A percentile compares a stretch with the other conserved stretches of the same genome.
Evolutionary conservation across 768 basidiomycete species (phyloP).

Genomic region (Lactarius hatsudake): DNA sequence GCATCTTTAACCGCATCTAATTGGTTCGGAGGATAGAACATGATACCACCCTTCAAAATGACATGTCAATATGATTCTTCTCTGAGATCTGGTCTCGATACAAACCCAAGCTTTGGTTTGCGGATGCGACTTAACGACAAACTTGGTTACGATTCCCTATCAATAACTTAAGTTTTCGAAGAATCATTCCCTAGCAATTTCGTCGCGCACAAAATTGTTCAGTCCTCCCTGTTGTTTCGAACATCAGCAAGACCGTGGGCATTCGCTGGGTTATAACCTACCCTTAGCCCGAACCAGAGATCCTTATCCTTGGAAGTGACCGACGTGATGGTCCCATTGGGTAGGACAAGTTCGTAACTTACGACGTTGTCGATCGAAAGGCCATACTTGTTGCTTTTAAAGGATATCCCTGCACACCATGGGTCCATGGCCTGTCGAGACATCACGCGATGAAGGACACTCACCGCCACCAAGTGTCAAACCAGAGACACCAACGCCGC

Average conservation of each 20-base stretch:
- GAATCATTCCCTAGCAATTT: neutral
- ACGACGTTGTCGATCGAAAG: constrained; percentile 37
- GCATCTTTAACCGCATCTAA: neutral
- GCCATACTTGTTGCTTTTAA: constrained; percentile 34
- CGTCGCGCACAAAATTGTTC: neutral
- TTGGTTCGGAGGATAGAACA: neutral
- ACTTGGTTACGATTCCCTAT: constrained; percentile 18
- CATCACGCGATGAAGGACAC: too few relatives aligned
- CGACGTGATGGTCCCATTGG: constrained; percentile 28
- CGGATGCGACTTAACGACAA: constrained; percentile 27
- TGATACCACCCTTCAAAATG: neutral
- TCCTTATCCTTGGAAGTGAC: neutral
- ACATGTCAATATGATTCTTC: neutral
- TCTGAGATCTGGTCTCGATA: neutral
- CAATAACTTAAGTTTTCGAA: neutral
- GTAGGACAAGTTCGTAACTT: constrained; percentile 31
- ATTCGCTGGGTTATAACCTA: neutral
- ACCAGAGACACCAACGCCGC: constrained; percentile 28
- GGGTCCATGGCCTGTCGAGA: too few relatives aligned
- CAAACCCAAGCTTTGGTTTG: constrained; percentile 31
- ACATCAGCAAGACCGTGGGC: neutral
- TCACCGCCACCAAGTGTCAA: neutral
- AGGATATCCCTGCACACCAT: constrained; percentile 33
- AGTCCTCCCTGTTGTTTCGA: neutral
- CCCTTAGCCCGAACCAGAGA: constrained; percentile 15